phyloP scores from a whole-genome alignment of 1,139 yeast genomes.

The Nakaseomyces glabratus region DNA sequence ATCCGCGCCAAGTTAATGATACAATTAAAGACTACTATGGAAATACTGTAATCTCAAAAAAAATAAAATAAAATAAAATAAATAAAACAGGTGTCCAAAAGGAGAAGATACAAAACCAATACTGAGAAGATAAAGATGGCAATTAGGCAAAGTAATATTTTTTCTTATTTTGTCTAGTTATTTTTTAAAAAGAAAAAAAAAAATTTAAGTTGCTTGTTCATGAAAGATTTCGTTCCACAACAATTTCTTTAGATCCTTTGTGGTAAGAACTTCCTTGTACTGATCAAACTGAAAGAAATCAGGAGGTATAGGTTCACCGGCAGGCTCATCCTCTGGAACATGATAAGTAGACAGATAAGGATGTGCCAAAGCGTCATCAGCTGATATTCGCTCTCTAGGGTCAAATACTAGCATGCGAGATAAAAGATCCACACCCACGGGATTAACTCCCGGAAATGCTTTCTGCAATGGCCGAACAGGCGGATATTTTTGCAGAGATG shows the following conservation, averaged over 20 bases:
- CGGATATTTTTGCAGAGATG: constrained; percentile 54
- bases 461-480: constrained; percentile 42
- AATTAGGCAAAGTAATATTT: too few species aligned
- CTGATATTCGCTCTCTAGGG: constrained; percentile 70
- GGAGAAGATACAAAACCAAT: too few species aligned
- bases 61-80: too few species aligned
- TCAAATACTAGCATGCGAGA: constrained; percentile 70
- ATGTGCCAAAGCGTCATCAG: constrained; percentile 71
- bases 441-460: constrained; percentile 48
- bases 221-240: constrained; percentile 50
- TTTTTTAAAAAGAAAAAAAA: too few species aligned
- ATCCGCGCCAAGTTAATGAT: too few species aligned
- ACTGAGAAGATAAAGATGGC: too few species aligned
- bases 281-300: constrained; percentile 79
- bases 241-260: constrained; percentile 61
- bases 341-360: constrained; percentile 76
- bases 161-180: too few species aligned
- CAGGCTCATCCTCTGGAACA: constrained; percentile 78
- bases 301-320: constrained; percentile 60
- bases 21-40: too few species aligned
- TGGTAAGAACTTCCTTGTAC: constrained; percentile 57
- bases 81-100: too few species aligned
- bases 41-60: too few species aligned
- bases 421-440: constrained; percentile 68
- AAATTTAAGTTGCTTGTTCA: too few species aligned